Conservation (phyloP, 1,139 yeast genomes). For the Debaryomycetaceae sp. region DNA sequence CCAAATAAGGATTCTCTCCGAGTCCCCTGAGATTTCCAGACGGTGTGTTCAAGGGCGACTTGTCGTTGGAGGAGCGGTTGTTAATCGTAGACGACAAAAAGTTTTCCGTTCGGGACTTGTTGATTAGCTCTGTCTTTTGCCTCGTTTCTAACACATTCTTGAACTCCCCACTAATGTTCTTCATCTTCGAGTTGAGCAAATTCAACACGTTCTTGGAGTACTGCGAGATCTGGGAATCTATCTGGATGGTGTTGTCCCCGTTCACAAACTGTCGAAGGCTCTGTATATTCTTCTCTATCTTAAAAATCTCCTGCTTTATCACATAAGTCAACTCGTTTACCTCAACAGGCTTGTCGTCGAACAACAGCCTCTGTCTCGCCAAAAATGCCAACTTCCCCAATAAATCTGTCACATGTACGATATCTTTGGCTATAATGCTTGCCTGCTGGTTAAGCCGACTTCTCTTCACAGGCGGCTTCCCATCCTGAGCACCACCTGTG, state of each 20-base stretch:
- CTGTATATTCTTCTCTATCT: constrained; percentile 75
- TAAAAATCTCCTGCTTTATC: constrained; percentile 88
- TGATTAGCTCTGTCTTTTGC: constrained; percentile 78
- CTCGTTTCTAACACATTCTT: constrained; percentile 83
- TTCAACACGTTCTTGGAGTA: constrained; percentile 87
- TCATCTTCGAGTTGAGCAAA: constrained; percentile 80
- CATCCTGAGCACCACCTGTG: constrained; percentile 2
- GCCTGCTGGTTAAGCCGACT: constrained; percentile 82
- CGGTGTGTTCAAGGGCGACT: constrained; percentile 20
- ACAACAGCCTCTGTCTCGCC: constrained; percentile 88
- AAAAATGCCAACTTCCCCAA: constrained; percentile 75
- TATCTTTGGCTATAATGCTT: constrained; percentile 80
- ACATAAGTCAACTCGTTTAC: constrained; percentile 89
- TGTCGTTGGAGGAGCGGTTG: constrained; percentile 23
- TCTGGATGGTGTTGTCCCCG: constrained; percentile 44
- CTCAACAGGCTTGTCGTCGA: constrained; percentile 92
- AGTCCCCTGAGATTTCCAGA: constrained; percentile 12
- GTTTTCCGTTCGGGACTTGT: constrained; percentile 81
- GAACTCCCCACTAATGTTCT: constrained; percentile 89
- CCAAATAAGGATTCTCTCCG: constrained; percentile 44
- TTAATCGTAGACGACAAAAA: constrained; percentile 55
- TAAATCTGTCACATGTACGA: constrained; percentile 82
- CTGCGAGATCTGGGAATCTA: constrained; percentile 58
- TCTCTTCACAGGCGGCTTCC: constrained; percentile 22
- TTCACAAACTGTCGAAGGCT: constrained; percentile 55